These are phyloP conservation scores for Teunomyces atbi DNA, from an alignment of 805 yeast species.

Conservation along the genomic window DNA sequence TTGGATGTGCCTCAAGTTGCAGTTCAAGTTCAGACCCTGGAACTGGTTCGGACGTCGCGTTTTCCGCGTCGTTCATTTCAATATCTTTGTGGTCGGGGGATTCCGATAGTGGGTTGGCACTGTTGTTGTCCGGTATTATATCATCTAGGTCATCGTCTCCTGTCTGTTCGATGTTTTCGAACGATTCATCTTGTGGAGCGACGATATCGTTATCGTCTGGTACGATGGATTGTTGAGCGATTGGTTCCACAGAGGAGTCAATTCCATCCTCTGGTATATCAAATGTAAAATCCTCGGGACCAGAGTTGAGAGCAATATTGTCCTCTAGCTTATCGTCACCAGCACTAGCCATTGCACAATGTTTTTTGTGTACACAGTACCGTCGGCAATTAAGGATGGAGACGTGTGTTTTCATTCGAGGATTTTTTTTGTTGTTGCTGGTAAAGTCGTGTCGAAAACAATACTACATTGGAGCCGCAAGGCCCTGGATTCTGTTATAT, in stretches of 20 bases:
- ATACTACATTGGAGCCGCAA: neutral
- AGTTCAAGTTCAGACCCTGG: neutral
- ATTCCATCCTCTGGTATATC: slow-evolving; percentile 3
- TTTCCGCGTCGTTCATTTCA: slow-evolving; percentile 3
- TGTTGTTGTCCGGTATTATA: neutral
- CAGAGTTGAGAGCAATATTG: slow-evolving; percentile 1
- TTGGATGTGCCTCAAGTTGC: neutral
- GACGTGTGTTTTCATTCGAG: slow-evolving; percentile 3
- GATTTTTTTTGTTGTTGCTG: slow-evolving; percentile 5
- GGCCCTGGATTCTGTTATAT: neutral
- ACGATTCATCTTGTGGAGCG: slow-evolving; percentile 4
- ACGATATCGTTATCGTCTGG: slow-evolving; percentile 5
- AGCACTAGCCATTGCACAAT: slow-evolving; percentile 3
- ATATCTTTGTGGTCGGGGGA: neutral
- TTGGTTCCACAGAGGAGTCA: slow-evolving; percentile 3
- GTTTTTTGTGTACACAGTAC: slow-evolving; percentile 1
- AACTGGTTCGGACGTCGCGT: neutral
- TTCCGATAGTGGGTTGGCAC: neutral
- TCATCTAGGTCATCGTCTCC: neutral
- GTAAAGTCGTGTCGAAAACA: slow-evolving; percentile 3
- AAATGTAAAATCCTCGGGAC: slow-evolving; percentile 1
- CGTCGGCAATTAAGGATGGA: slow-evolving; percentile 1
- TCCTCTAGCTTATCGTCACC: slow-evolving; percentile 5
- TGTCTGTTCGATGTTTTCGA: slow-evolving; percentile 4
- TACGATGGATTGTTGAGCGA: neutral